Evolutionary conservation across 805 yeast species (phyloP), one percentile per base, ranked within the genome.

Genomic region (Monosporozyma servazzii): DNA sequence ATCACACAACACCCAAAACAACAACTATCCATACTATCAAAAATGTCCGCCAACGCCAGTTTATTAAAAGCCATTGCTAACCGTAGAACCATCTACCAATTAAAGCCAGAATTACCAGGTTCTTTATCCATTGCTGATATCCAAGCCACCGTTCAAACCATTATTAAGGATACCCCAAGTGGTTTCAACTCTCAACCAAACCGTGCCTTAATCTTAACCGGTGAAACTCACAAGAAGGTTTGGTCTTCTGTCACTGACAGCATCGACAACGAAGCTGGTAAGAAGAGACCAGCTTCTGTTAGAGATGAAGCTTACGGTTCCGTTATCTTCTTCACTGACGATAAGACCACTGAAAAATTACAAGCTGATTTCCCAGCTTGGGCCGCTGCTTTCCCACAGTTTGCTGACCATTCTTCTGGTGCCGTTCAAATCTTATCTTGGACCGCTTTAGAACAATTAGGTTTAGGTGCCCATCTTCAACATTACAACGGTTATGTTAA

Each of bases 401-500:
- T 74, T 59, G 78, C 78, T 33, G 68, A 72, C 46, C 74, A 76
- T 55, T 62, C 76, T 48, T 69, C 70, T 53, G 78, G 77, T 65
- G 73, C 77, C 47, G 78, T 78, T 50, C 79, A 75, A 66, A 75
- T 77, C 54, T 61, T 64, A 56, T 62, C 74, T 20, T 77, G 81
- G 81, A 63, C 76, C 41, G 77, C 77, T 20, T 64, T 77, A 27
- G 67, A 70, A 47, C 69, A 64, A 33, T 59, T 72, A 48, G 77
- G 76, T 45, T 61, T 77, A 41, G 80, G 80, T 56, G 78, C 70
- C 53, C 77, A 75, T 58, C 67, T 77, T 56, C 81, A 77, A 64
- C 81, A 77, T 65, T 77, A 73, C 72, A 75, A 74, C 64, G 75
- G 71, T 48, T 66, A 66, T 48, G 72, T 77, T 49, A 68, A 68